These are phyloP conservation scores for Lactarius psammicola DNA, from an alignment of 768 basidiomycete genomes.

Conservation along the genomic window DNA sequence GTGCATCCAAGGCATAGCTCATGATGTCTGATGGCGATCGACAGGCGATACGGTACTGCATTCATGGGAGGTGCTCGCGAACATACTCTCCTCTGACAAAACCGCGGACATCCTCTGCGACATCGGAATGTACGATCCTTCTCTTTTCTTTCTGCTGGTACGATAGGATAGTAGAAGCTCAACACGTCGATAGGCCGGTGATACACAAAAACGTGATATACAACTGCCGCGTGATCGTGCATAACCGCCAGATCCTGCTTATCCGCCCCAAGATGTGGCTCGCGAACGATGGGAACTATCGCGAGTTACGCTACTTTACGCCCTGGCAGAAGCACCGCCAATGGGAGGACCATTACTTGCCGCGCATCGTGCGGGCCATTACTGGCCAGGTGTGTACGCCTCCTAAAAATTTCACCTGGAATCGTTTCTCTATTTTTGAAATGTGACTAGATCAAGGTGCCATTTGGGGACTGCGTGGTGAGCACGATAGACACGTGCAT, in stretches of 20 bases:
- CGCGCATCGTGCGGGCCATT: constrained; percentile 81
- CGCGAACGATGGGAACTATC: constrained; percentile 97
- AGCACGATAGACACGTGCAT: constrained; percentile 95
- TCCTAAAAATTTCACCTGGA: too few species aligned
- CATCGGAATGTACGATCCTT: constrained; percentile 74
- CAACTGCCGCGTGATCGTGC: constrained; percentile 90
- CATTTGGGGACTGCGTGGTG: constrained; percentile 93
- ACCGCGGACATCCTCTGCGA: constrained; percentile 90
- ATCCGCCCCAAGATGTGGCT: constrained; percentile 99
- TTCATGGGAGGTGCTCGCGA: constrained; percentile 97
- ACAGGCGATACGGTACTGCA: constrained; percentile 94
- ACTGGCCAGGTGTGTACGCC: constrained; percentile 71
- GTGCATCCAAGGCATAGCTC: neutral
- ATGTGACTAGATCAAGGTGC: constrained; percentile 67
- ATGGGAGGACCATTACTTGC: constrained; percentile 90
- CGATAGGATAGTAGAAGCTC: neutral
- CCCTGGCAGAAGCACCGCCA: constrained; percentile 91
- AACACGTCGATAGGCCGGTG: constrained; percentile 76
- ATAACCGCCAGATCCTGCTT: constrained; percentile 82
- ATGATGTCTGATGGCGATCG: neutral
- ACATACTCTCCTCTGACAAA: constrained; percentile 77
- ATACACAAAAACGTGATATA: constrained; percentile 98
- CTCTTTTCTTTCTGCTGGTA: neutral
- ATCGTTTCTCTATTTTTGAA: neutral
- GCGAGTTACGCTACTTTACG: constrained; percentile 79